Conservation (phyloP, 108 stramenopile species). For the Aurantiochytrium sp. region DNA sequence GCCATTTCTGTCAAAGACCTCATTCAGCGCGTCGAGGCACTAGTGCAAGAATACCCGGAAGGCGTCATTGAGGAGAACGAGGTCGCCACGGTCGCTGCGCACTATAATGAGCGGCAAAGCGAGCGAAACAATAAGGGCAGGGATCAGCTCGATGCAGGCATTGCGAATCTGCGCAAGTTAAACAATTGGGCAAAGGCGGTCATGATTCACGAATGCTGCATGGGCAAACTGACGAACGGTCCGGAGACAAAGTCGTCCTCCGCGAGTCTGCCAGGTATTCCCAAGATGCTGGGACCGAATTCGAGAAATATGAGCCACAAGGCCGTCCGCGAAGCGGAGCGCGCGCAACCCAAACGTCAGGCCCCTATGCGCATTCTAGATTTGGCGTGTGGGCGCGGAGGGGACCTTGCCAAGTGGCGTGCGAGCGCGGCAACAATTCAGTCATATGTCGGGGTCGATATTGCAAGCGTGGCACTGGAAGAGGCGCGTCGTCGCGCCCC, state of each 20-base stretch:
- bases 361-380: neutral
- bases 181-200: slow-evolving; percentile 27
- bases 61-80: neutral
- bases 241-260: neutral
- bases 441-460: neutral
- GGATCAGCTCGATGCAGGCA: neutral
- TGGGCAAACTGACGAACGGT: neutral
- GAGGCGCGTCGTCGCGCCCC: neutral
- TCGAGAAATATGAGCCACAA: neutral
- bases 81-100: neutral
- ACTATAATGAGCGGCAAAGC: slow-evolving; percentile 1
- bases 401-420: slow-evolving; percentile 15
- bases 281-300: neutral
- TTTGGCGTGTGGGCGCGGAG: slow-evolving; percentile 25
- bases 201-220: neutral
- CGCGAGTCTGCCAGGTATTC: neutral
- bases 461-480: neutral
- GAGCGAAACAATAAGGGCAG: neutral
- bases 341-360: neutral
- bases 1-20: neutral
- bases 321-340: neutral
- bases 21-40: neutral
- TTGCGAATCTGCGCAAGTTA: slow-evolving; percentile 18
- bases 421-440: neutral
- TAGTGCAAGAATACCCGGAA: neutral